These are phyloP conservation scores for Mycena indigotica DNA, from an alignment of 768 basidiomycete species.

Conservation along the genomic window DNA sequence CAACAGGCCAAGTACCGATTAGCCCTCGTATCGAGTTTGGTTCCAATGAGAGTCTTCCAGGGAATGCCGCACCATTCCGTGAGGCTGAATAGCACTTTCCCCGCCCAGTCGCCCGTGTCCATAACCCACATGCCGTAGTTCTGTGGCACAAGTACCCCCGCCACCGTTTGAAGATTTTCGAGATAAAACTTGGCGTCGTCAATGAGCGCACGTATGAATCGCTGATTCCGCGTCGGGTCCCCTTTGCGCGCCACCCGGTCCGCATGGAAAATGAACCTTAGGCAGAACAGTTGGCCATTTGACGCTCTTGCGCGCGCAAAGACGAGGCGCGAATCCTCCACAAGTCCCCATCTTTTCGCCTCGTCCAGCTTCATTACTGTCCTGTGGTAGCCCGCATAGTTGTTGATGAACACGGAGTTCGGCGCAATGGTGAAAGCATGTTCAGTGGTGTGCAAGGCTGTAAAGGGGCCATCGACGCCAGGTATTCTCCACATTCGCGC, in stretches of 20 bases:
- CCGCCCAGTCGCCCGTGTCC: slow-evolving; percentile 11
- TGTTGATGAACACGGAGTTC: too few species aligned
- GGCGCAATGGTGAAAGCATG: too few species aligned
- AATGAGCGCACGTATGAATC: background rate
- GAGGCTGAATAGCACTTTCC: slow-evolving; percentile 6
- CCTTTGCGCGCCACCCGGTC: too few species aligned
- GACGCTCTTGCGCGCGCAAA: background rate
- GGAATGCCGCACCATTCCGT: slow-evolving; percentile 2
- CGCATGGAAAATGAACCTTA: background rate
- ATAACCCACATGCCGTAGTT: slow-evolving; percentile 12
- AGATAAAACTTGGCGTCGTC: slow-evolving; percentile 1
- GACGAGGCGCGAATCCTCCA: background rate
- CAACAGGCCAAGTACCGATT: slow-evolving; percentile 5
- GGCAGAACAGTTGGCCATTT: background rate
- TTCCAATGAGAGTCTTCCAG: background rate
- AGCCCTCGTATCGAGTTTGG: background rate
- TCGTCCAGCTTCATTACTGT: too few species aligned
- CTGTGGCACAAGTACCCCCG: background rate
- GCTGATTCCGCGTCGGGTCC: background rate
- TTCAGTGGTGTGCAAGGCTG: too few species aligned
- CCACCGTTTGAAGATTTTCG: background rate
- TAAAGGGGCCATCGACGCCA: too few species aligned
- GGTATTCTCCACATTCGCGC: too few species aligned
- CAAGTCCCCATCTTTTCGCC: background rate
- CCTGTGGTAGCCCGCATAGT: too few species aligned